These are phyloP conservation scores for Euphorbia tirucalli DNA, from an alignment of 345 rosid genomes.

Conservation along the genomic window DNA sequence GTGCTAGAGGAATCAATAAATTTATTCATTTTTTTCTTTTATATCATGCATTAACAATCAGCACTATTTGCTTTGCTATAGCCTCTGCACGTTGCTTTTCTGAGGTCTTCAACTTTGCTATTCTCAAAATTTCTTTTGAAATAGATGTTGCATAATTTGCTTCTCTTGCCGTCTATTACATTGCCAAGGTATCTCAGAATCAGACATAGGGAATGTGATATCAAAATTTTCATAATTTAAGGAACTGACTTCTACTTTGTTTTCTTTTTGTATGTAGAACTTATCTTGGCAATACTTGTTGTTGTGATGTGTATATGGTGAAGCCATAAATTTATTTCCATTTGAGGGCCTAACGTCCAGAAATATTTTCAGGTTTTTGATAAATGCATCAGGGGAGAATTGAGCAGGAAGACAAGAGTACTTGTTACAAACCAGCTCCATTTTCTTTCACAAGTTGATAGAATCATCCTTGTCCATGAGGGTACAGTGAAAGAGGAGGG, in stretches of 20 bases:
- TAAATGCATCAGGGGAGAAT: slow-evolving; percentile 82
- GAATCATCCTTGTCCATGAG: slow-evolving; percentile 84
- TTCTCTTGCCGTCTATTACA: not conserved
- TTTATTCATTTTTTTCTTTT: not conserved
- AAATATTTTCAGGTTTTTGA: slow-evolving; percentile 73
- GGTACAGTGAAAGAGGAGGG: slow-evolving; percentile 94
- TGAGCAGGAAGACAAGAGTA: slow-evolving; percentile 79
- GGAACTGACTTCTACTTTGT: not conserved
- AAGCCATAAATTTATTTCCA: slow-evolving; percentile 2
- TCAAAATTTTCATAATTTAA: too few species aligned
- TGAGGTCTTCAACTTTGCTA: not conserved
- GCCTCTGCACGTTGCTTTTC: not conserved
- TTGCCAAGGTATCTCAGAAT: not conserved
- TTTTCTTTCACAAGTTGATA: slow-evolving; percentile 95
- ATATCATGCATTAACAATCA: not conserved
- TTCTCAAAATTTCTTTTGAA: not conserved
- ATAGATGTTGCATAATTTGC: not conserved
- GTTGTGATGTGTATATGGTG: not conserved
- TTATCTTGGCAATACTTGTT: not conserved
- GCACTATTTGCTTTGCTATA: not conserved
- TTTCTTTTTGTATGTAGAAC: not conserved
- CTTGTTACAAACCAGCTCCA: slow-evolving; percentile 99
- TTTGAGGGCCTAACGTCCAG: slow-evolving; percentile 8
- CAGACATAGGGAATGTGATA: not conserved
- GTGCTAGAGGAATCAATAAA: not conserved